These are phyloP conservation scores for Corymbia citriodora DNA, from an alignment of 441 rosid species.

Conservation along the genomic window DNA sequence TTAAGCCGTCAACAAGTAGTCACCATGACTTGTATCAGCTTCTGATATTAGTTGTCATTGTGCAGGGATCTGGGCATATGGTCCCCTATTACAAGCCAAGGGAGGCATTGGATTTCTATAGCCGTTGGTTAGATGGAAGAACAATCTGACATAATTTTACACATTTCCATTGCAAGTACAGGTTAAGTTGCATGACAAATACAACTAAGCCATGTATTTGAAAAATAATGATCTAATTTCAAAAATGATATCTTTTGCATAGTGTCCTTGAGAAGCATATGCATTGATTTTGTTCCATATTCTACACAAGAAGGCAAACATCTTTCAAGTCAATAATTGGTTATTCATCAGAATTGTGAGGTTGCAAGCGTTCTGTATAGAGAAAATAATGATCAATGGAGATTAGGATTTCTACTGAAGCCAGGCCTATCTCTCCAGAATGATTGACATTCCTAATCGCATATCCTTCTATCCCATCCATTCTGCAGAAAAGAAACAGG, in stretches of 20 bases:
- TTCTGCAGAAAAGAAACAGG: conserved; percentile 20
- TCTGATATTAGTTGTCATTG: neutral
- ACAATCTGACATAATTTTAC: neutral
- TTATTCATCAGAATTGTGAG: neutral
- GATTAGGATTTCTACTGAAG: conserved; percentile 48
- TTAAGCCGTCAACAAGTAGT: neutral
- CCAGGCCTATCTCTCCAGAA: conserved; percentile 46
- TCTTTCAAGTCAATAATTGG: neutral
- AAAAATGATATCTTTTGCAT: neutral
- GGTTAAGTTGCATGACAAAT: neutral
- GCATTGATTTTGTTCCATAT: neutral
- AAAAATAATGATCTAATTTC: conserved; percentile 14
- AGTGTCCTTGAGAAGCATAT: neutral
- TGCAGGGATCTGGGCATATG: neutral
- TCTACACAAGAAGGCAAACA: neutral
- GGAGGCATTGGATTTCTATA: neutral
- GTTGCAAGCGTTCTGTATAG: neutral
- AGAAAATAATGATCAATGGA: neutral
- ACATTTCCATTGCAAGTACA: neutral
- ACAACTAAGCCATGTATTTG: neutral
- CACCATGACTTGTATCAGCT: neutral
- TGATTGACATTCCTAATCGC: conserved; percentile 17
- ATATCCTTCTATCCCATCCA: conserved; percentile 9
- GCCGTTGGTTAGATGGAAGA: neutral
- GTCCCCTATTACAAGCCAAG: neutral